These are phyloP conservation scores for Penicillium sp. DNA, from an alignment of 2,329 filamentous ascomycete genomes.

Conservation along the genomic window DNA sequence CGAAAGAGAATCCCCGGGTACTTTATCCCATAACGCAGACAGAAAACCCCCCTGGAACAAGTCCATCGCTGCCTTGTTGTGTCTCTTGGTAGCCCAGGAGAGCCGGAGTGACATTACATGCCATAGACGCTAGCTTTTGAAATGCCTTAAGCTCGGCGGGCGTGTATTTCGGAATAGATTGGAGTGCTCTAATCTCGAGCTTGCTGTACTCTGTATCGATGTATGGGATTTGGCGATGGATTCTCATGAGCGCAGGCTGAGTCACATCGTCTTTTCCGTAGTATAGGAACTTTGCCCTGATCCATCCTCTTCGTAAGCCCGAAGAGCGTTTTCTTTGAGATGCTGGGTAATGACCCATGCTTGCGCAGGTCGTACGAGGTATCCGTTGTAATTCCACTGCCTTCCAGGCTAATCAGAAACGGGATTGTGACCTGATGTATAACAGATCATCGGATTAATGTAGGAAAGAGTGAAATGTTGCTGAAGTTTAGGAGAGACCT, in stretches of 20 bases:
- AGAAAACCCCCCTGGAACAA: neutral
- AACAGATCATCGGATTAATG: too few relatives aligned
- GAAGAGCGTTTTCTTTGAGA: neutral
- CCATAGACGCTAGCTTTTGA: neutral
- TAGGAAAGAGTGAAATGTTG: too few relatives aligned
- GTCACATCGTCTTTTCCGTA: neutral
- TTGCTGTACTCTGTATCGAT: neutral
- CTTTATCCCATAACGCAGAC: neutral
- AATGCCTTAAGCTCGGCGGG: neutral
- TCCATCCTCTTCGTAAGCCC: neutral
- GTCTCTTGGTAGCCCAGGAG: neutral
- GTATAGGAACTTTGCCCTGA: neutral
- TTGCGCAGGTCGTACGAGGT: too few relatives aligned
- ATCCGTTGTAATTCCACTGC: too few relatives aligned
- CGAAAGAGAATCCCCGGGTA: neutral
- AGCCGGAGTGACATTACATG: neutral
- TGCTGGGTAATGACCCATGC: neutral
- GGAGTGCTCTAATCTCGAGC: neutral
- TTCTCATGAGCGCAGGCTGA: neutral
- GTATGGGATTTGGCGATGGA: neutral
- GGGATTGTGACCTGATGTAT: too few relatives aligned
- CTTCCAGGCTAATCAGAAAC: too few relatives aligned
- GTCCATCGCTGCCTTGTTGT: neutral
- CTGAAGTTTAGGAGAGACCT: too few relatives aligned
- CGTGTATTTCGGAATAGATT: neutral